Base-by-base conservation (phyloP, 768 basidiomycete species). In the Boletus reticulatus region DNA sequence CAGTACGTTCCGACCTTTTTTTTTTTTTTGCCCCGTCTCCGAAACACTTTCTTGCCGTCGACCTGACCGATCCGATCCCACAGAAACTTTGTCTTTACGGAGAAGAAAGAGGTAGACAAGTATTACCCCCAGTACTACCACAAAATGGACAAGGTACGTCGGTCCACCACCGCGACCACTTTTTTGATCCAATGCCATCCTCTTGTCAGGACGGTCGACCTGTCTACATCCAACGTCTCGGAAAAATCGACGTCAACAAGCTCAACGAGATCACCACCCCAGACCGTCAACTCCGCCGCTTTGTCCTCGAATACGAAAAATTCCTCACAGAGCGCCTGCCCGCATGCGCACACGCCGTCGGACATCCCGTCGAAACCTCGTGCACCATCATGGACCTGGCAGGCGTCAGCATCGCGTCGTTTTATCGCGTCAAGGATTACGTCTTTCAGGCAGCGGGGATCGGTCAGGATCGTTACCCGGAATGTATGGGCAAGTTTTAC, bases 401-500 rank as follows among this genome's bases (percentile, higher is more conserved):
- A 22, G 77, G 78, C 62, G 85, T 89, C 39, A 78, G 80, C 49
- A 68, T 98, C 58, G 72, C 81, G 58, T 84, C 84, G 68, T 98
- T 98, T 70, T 94, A 88, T 72, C 83, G 82, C 66, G 94, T 98
- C 75, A 95, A 92, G 76, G 89, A 92, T 74, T 96, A 94, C 77
- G 89, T 98, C 42, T 81, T 78, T 58, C 72, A 82, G 20, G 90
- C 94, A 0, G 76, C 88, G 0, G 67, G 70, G 27, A 87, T 99
- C 72, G 92, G 92, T 12, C 94, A 97, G 72, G 83, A 97, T 76
- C 80, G 89, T 61, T 98, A 94, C 72, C 92, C 94, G 2, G 92
- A 96, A 72, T 84, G 80, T 61, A 93, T 98, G 96, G 96, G 96
- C 77, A 92, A 91, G 70, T 98, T 99, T 78, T 99, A 92, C 80